Evolutionary conservation across 352 stramenopile species (phyloP), one percentile per base, ranked within the genome.

Genomic region (Phytophthora ohioensis): DNA sequence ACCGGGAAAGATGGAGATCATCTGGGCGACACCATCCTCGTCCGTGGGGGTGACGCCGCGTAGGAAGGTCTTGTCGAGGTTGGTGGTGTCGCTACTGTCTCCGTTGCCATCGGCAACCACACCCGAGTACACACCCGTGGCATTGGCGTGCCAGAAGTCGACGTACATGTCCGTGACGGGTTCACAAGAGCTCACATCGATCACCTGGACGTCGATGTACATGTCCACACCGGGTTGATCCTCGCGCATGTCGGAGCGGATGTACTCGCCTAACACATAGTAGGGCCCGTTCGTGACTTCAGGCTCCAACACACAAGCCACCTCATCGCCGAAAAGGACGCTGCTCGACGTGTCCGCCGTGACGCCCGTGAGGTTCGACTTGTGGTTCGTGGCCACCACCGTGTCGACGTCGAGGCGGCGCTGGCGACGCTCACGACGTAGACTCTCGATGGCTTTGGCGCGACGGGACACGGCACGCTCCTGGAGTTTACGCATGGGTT

Each of bases 81-180:
- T 78, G 36, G 58, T 71, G n/a, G 59, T 43, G 27, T 74, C 70
- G 6, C 46, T 67, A 38, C 64, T 78, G 55, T 78, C 60, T 64
- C 70, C 70, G 43, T 77, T 77, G 49, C 70, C 59, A 31, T 68
- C 41, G 15, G 65, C 64, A 1, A 74, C 32, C 9, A 78, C 58
- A 27, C 70, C 55, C 15, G 64, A 78, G 55, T 78, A 78, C 21
- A 78, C 70, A 12, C 70, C 70, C 31, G 70, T 78, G 21, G 65
- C 58, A 32, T 78, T 78, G 9, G 64, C 67, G 55, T 78, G 70
- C 70, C 68, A 76, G 51, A 72, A 76, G 43, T 76, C 68, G 12
- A 76, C 55, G 52, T 72, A 76, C 56, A 73, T 66, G 52, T 73
- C 41, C 6, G 43, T 56, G 21, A 76, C 69, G 17, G 69, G 69